phyloP scores from a whole-genome alignment of 1,139 yeast genomes.

The Meyerozyma sp. region DNA sequence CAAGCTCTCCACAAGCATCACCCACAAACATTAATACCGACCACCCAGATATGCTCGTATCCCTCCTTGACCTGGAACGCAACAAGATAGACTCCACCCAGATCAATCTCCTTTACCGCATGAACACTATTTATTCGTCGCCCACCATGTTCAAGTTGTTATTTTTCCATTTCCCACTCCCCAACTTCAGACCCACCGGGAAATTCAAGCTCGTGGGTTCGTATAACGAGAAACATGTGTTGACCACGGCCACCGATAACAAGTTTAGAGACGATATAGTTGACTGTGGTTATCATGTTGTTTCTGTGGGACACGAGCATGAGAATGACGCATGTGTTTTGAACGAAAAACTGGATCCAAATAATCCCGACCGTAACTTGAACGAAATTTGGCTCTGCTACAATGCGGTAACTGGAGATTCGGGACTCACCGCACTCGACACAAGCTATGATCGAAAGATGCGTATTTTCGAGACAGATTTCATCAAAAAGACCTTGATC shows the following conservation, averaged over 20 bases:
- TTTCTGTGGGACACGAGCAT: constrained; percentile 53
- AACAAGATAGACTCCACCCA: constrained; percentile 10
- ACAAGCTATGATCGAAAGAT: constrained; percentile 25
- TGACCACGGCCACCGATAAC: constrained; percentile 28
- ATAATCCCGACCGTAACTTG: not conserved
- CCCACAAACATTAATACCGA: constrained; percentile 3
- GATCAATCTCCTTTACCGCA: constrained; percentile 7
- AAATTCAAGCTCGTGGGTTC: constrained; percentile 44
- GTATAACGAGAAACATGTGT: constrained; percentile 41
- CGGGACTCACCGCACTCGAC: constrained; percentile 25
- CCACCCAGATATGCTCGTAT: constrained; percentile 20
- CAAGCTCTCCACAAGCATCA: not conserved
- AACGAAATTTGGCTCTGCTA: constrained; percentile 36
- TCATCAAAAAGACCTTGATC: constrained; percentile 19
- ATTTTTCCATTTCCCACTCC: constrained; percentile 50
- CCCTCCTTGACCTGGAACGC: constrained; percentile 13
- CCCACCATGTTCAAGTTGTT: constrained; percentile 22
- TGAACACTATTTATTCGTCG: constrained; percentile 4
- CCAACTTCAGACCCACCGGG: constrained; percentile 47
- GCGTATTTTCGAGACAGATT: constrained; percentile 32
- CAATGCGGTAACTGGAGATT: constrained; percentile 34
- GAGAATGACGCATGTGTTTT: constrained; percentile 50
- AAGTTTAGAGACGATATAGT: constrained; percentile 33
- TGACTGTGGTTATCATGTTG: constrained; percentile 34
- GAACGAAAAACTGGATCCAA: not conserved